Conservation (phyloP, 1,284 basidiomycete species). For the Tilletia caries region DNA sequence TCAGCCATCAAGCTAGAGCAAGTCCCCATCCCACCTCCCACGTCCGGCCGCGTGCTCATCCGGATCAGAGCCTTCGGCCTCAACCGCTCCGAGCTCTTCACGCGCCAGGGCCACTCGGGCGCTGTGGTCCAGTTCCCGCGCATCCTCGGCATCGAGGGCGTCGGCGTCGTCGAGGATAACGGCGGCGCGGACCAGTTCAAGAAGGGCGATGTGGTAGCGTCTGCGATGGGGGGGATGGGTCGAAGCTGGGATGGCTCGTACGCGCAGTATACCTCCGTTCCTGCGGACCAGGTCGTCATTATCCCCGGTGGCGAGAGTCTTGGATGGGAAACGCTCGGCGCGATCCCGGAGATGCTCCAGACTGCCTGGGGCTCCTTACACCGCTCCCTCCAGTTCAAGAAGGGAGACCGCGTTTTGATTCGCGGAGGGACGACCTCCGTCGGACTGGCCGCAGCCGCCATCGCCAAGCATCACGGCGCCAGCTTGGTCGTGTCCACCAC, state of each 20-base stretch:
- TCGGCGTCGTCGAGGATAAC: conserved; percentile 13
- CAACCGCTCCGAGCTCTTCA: conserved; percentile 18
- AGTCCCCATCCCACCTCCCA: conserved; percentile 16
- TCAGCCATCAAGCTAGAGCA: conserved; percentile 15
- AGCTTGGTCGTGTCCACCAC: conserved; percentile 12
- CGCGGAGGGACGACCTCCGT: conserved; percentile 17
- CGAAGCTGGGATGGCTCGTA: conserved; percentile 18
- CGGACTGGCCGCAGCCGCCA: conserved; percentile 16
- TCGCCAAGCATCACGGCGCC: conserved; percentile 16
- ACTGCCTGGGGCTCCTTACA: conserved; percentile 14
- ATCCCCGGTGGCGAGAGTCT: conserved; percentile 13
- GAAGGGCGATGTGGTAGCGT: conserved; percentile 14
- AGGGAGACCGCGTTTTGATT: conserved; percentile 16
- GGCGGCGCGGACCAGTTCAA: conserved; percentile 13
- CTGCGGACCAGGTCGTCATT: conserved; percentile 5
- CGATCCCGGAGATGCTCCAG: conserved; percentile 20
- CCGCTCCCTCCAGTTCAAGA: background rate
- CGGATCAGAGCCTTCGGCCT: conserved; percentile 18
- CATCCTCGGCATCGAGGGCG: conserved; percentile 18
- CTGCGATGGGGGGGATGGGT: conserved; percentile 21
- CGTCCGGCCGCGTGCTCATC: conserved; percentile 16
- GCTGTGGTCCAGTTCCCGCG: conserved; percentile 14
- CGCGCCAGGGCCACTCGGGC: conserved; percentile 15
- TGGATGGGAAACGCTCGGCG: conserved; percentile 15
- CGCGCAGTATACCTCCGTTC: conserved; percentile 18